These are phyloP conservation scores for Melocanna baccifera DNA, from an alignment of 176 grass and related monocot species.

Conservation along the genomic window DNA sequence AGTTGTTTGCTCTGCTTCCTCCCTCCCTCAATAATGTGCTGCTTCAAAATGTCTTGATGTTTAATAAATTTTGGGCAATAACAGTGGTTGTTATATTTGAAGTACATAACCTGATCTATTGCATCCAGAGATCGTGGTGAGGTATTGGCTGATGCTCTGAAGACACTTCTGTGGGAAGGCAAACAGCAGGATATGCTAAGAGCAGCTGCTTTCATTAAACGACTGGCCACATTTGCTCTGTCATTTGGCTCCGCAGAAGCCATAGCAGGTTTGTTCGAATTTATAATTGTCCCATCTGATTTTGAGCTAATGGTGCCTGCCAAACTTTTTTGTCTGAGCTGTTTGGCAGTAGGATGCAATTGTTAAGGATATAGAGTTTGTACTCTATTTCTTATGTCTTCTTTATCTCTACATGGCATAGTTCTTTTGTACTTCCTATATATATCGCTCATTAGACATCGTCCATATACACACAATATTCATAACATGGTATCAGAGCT, in stretches of 20 bases:
- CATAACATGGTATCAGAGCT: too few species aligned
- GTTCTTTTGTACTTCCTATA: too few species aligned
- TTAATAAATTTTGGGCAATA: conserved; percentile 2
- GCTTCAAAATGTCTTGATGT: background rate
- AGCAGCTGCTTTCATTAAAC: conserved; percentile 93
- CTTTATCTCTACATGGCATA: too few species aligned
- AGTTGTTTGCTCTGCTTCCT: background rate
- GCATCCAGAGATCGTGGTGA: conserved; percentile 70
- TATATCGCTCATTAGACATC: too few species aligned
- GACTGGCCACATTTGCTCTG: conserved; percentile 74
- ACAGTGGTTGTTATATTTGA: background rate
- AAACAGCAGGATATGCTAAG: conserved; percentile 88
- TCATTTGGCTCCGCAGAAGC: conserved; percentile 86
- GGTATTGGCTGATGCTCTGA: conserved; percentile 86
- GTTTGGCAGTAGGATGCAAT: background rate
- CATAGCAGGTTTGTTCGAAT: conserved; percentile 57
- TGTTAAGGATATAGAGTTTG: too few species aligned
- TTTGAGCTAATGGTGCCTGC: conserved; percentile 9
- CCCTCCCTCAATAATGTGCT: background rate
- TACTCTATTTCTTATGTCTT: too few species aligned
- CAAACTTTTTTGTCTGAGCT: background rate
- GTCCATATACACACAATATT: too few species aligned
- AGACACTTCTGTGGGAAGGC: conserved; percentile 92
- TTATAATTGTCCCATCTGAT: background rate
- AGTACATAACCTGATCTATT: background rate